Evolutionary conservation across 1,284 basidiomycete genomes (phyloP).

Genomic region (Naganishia cerealis): DNA sequence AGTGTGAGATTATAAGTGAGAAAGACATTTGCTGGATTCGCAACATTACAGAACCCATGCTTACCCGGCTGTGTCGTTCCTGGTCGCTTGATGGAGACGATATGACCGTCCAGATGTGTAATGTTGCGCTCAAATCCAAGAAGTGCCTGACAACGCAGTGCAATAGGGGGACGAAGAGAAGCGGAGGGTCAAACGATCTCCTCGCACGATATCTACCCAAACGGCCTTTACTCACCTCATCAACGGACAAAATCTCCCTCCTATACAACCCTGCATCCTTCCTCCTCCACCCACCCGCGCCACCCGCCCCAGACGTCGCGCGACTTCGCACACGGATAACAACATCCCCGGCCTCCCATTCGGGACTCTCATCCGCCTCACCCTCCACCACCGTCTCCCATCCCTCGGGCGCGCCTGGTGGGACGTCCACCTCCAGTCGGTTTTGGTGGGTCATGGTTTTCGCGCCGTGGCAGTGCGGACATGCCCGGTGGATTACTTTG

Average conservation of each 20-base stretch:
- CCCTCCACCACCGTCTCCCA: constrained; percentile 87
- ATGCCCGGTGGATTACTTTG: constrained; percentile 68
- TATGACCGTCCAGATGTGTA: constrained; percentile 83
- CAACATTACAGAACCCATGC: not conserved
- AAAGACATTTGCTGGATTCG: not conserved
- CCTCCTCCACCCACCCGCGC: constrained; percentile 72
- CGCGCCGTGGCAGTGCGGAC: constrained; percentile 75
- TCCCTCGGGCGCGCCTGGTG: constrained; percentile 85
- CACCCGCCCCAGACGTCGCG: constrained; percentile 62
- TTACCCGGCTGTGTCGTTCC: constrained; percentile 85
- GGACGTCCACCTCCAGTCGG: constrained; percentile 74
- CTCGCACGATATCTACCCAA: not conserved
- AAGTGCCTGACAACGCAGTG: constrained; percentile 43
- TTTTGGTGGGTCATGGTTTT: constrained; percentile 67
- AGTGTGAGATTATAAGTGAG: not conserved
- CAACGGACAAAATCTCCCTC: constrained; percentile 80
- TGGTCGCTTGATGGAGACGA: constrained; percentile 67
- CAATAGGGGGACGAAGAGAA: not conserved
- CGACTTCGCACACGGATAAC: constrained; percentile 75
- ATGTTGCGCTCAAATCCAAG: constrained; percentile 65
- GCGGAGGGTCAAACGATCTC: not conserved
- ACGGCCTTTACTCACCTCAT: constrained; percentile 66
- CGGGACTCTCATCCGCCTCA: constrained; percentile 87
- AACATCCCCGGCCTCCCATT: constrained; percentile 89
- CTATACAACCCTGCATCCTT: constrained; percentile 87